These are phyloP conservation scores for Kodamaea sagamina DNA, from an alignment of 805 yeast genomes.

Conservation along the genomic window DNA sequence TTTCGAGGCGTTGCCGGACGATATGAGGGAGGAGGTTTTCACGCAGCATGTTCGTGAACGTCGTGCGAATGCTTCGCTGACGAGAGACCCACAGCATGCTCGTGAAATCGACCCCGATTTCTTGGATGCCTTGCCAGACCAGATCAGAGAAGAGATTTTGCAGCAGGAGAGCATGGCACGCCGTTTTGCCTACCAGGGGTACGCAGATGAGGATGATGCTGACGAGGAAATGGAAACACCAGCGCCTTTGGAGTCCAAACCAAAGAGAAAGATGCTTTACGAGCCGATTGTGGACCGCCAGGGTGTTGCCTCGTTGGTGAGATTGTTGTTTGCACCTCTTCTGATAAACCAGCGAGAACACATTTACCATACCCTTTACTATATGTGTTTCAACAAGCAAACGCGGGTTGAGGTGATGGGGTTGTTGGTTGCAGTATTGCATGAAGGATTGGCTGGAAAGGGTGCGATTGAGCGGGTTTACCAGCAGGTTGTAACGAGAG, in stretches of 20 bases:
- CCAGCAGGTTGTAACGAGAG: slow-evolving; percentile 53
- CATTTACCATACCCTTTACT: slow-evolving; percentile 64
- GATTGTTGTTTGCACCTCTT: slow-evolving; percentile 74
- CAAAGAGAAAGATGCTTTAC: slow-evolving; percentile 44
- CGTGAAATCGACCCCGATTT: slow-evolving; percentile 80
- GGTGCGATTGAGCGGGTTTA: slow-evolving; percentile 63
- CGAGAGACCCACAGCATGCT: slow-evolving; percentile 42
- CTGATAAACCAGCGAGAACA: slow-evolving; percentile 60
- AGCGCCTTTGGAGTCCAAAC: slow-evolving; percentile 13
- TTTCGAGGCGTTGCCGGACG: slow-evolving; percentile 86
- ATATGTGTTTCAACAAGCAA: slow-evolving; percentile 73
- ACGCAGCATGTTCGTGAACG: slow-evolving; percentile 81
- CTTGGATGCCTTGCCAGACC: slow-evolving; percentile 75
- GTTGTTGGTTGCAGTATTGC: slow-evolving; percentile 63
- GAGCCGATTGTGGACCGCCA: slow-evolving; percentile 72
- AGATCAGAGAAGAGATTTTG: slow-evolving; percentile 61
- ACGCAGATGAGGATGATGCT: slow-evolving; percentile 26
- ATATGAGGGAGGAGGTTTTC: slow-evolving; percentile 89
- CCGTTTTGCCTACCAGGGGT: slow-evolving; percentile 31
- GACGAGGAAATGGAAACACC: slow-evolving; percentile 23
- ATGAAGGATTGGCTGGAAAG: slow-evolving; percentile 71
- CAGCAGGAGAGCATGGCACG: slow-evolving; percentile 55
- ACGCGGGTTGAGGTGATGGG: slow-evolving; percentile 75
- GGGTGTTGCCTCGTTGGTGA: slow-evolving; percentile 72
- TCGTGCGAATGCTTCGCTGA: slow-evolving; percentile 53